Percentiles rank a stretch among this genome's conserved stretches.
phyloP scores from a whole-genome alignment of 139 green algal genomes.

The Gonium pectorale region DNA sequence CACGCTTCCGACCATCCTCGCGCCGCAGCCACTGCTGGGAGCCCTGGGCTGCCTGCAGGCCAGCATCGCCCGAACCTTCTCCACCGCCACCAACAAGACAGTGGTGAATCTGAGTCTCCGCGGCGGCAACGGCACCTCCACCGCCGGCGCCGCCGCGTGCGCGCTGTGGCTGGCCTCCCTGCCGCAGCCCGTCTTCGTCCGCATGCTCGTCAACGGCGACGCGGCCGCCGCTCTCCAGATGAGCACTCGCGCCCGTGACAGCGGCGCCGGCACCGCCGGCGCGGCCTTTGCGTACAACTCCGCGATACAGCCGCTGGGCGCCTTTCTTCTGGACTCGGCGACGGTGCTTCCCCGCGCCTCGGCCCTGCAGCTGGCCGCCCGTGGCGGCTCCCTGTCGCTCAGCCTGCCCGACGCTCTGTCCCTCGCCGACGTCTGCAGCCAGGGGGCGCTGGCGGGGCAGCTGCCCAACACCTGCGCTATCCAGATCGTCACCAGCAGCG shows the following conservation, averaged over 20 bases:
- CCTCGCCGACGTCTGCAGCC: conserved; percentile 21
- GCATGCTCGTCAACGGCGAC: neutral
- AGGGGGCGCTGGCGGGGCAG: conserved; percentile 9
- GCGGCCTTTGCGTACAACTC: neutral
- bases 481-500: neutral
- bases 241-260: neutral
- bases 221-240: too few species aligned
- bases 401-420: neutral
- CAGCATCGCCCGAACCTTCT: neutral
- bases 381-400: neutral
- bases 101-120: neutral
- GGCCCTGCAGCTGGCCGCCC: neutral
- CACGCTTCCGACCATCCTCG: neutral
- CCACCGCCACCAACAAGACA: neutral
- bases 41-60: neutral
- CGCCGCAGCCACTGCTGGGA: neutral
- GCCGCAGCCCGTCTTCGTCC: conserved; percentile 3
- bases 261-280: neutral
- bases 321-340: neutral
- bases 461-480: conserved; percentile 21
- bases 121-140: neutral
- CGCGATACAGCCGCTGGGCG: neutral
- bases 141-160: neutral
- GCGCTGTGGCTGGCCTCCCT: neutral
- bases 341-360: neutral